phyloP scores from a whole-genome alignment of 192 early-diverging fungal species.

The Coemansia sp. region DNA sequence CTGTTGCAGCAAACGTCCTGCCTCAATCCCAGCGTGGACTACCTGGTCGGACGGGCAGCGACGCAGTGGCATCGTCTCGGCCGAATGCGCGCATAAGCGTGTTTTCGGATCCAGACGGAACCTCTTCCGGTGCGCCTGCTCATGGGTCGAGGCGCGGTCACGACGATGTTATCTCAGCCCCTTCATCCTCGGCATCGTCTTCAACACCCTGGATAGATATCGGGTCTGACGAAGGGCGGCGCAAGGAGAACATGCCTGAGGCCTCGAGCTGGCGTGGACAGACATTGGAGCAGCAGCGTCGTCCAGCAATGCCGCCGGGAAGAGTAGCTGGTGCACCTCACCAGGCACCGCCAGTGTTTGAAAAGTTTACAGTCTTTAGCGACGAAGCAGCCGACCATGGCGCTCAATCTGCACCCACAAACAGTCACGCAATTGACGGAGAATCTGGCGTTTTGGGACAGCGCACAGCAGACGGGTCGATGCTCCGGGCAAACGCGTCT shows the following conservation, averaged over 20 bases:
- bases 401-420: neutral
- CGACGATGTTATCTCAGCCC: neutral
- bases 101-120: constrained; percentile 25
- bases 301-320: neutral
- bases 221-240: constrained; percentile 54
- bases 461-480: neutral
- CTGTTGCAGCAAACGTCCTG: constrained; percentile 31
- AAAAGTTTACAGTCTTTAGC: constrained; percentile 41
- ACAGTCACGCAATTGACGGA: neutral
- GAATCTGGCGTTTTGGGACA: neutral
- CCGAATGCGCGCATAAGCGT: constrained; percentile 38
- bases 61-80: neutral
- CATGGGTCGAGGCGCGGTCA: neutral
- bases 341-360: neutral
- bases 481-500: neutral
- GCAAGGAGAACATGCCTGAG: constrained; percentile 71
- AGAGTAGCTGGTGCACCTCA: neutral
- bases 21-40: constrained; percentile 25
- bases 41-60: neutral
- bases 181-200: no score
- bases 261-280: constrained; percentile 59
- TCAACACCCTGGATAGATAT: constrained; percentile 59
- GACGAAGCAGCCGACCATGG: constrained; percentile 6
- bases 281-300: constrained; percentile 51
- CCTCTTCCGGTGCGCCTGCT: neutral